Conservation (phyloP, 2,329 filamentous ascomycete species). For the Colletotrichum endophyticum region DNA sequence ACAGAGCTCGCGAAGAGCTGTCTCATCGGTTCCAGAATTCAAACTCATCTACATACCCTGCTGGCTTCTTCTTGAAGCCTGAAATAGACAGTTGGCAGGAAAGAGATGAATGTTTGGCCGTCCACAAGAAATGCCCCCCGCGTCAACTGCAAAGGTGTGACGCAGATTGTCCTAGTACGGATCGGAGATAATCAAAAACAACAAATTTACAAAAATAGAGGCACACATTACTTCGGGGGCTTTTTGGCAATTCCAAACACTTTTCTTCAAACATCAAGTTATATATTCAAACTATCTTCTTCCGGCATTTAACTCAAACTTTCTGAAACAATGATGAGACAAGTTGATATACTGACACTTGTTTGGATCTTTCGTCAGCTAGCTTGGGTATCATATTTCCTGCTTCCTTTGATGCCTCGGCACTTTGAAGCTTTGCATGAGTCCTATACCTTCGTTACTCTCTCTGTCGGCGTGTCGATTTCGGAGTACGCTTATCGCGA, state of each 20-base stretch:
- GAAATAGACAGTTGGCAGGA: background rate
- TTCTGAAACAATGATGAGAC: background rate
- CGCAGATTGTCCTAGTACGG: background rate
- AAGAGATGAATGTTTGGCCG: background rate
- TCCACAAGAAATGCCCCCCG: background rate
- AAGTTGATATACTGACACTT: too few relatives aligned
- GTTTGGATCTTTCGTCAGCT: rapidly evolving
- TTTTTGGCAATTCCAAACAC: rapidly evolving
- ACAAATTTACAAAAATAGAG: background rate
- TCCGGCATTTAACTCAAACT: background rate
- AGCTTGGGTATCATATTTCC: background rate
- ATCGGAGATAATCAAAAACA: background rate
- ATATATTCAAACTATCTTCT: rapidly evolving
- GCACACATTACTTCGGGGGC: background rate
- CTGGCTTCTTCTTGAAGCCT: background rate
- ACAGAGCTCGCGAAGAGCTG: too few relatives aligned
- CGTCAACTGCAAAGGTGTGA: background rate
- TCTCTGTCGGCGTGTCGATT: background rate
- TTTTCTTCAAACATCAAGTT: background rate
- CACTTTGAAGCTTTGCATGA: rapidly evolving
- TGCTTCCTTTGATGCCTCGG: rapidly evolving
- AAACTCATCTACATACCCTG: background rate
- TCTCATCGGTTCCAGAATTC: too few relatives aligned
- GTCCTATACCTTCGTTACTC: rapidly evolving
- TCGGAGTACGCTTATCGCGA: background rate